Percentiles rank a stretch among this genome's conserved stretches.
Evolutionary conservation across 1,139 yeast species (phyloP).

Genomic region (Hansenula sp.): DNA sequence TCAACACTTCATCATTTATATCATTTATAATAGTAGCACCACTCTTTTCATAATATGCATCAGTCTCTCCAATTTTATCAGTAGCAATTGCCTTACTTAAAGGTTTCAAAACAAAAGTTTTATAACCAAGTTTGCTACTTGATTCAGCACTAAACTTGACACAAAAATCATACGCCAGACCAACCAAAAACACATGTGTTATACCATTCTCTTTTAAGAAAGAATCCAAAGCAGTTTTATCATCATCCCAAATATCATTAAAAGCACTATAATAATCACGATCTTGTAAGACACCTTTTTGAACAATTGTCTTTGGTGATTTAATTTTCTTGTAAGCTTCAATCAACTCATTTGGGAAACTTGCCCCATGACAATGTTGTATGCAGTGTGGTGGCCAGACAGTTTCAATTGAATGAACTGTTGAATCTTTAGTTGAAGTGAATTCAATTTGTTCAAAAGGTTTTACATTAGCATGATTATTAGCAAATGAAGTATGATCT

Average conservation of each 20-base stretch:
- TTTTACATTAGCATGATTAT: slow-evolving; percentile 45
- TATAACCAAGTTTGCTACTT: slow-evolving; percentile 55
- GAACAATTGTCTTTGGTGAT: slow-evolving; percentile 37
- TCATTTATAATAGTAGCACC: slow-evolving; percentile 15
- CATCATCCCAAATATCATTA: slow-evolving; percentile 69
- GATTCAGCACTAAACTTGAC: slow-evolving; percentile 75
- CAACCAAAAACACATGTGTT: slow-evolving; percentile 66
- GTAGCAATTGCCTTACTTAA: slow-evolving; percentile 46
- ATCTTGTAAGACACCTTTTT: slow-evolving; percentile 67
- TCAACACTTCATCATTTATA: not conserved
- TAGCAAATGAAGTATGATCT: slow-evolving; percentile 78
- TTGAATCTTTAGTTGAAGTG: slow-evolving; percentile 43
- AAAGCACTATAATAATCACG: slow-evolving; percentile 91
- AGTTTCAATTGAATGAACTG: slow-evolving; percentile 34
- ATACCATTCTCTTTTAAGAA: slow-evolving; percentile 42
- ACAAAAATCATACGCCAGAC: slow-evolving; percentile 84
- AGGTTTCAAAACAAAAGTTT: slow-evolving; percentile 55
- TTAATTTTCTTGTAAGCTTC: slow-evolving; percentile 23
- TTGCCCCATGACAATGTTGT: slow-evolving; percentile 63
- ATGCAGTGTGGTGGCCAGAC: slow-evolving; percentile 95
- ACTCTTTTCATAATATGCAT: slow-evolving; percentile 12
- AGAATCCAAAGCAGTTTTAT: slow-evolving; percentile 60
- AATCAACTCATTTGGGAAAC: slow-evolving; percentile 47
- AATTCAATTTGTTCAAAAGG: slow-evolving; percentile 53
- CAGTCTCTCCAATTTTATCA: slow-evolving; percentile 22